phyloP scores from a whole-genome alignment of 2,329 filamentous ascomycete species.

The Sclerotinia subarctica region DNA sequence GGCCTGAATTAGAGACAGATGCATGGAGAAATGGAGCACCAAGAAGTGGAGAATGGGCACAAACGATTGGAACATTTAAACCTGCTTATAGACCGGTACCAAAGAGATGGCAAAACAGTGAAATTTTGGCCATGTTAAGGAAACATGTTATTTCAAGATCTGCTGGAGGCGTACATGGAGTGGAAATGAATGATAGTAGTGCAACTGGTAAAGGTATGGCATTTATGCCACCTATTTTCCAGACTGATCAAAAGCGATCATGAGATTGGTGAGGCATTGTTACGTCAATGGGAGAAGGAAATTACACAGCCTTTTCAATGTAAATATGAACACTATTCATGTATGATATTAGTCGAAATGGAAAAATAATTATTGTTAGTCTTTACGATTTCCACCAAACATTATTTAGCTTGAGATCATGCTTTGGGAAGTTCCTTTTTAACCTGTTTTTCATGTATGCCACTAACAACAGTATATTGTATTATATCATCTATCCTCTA shows the following conservation, averaged over 20 bases:
- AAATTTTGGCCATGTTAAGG: conserved; percentile 73
- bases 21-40: conserved; percentile 39
- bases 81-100: conserved; percentile 91
- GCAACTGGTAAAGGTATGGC: conserved; percentile 36
- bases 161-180: conserved; percentile 50
- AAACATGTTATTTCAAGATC: conserved; percentile 74
- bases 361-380: neutral
- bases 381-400: neutral
- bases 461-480: neutral
- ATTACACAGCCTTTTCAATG: neutral
- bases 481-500: neutral
- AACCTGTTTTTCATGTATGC: neutral
- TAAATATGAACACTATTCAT: neutral
- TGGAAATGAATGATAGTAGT: conserved; percentile 30
- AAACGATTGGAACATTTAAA: conserved; percentile 92
- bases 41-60: conserved; percentile 81
- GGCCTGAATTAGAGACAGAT: conserved; percentile 33
- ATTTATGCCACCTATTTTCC: conserved; percentile 39
- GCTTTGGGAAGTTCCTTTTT: neutral
- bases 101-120: conserved; percentile 75
- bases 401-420: neutral
- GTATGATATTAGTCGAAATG: neutral
- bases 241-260: conserved; percentile 30
- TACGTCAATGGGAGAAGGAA: neutral
- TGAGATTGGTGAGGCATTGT: neutral